A percentile compares a stretch with the other conserved stretches of the same genome.
Conservation (phyloP, 495 filamentous ascomycete species). For the Neurospora sublineolata region DNA sequence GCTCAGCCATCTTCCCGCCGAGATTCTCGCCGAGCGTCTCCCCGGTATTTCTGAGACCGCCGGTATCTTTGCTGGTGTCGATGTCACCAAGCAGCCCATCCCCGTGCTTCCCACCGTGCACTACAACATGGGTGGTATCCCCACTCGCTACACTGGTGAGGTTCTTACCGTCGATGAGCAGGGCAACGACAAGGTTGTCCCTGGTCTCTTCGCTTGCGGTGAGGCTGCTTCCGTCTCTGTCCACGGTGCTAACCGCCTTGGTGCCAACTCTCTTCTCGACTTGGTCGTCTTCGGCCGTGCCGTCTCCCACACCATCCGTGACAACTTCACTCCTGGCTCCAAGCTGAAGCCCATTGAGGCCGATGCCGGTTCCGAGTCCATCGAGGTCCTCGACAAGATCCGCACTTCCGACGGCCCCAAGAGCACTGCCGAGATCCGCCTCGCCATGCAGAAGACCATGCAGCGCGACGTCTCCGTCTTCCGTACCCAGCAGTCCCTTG, state of each 20-base stretch:
- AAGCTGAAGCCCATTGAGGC: slow-evolving; percentile 63
- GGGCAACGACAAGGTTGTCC: slow-evolving; percentile 88
- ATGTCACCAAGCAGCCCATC: slow-evolving; percentile 92
- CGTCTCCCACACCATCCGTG: slow-evolving; percentile 88
- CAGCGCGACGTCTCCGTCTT: slow-evolving; percentile 95
- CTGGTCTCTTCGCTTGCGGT: slow-evolving; percentile 90
- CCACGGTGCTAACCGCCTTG: slow-evolving; percentile 93
- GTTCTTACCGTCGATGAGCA: slow-evolving; percentile 73
- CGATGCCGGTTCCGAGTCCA: slow-evolving; percentile 77
- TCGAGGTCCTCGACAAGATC: slow-evolving; percentile 74
- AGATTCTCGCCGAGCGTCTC: slow-evolving; percentile 88
- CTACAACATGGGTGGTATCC: slow-evolving; percentile 99
- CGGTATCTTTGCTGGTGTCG: slow-evolving; percentile 90
- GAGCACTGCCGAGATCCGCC: slow-evolving; percentile 73
- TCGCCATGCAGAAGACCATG: slow-evolving; percentile 96
- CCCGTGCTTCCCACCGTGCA: slow-evolving; percentile 94
- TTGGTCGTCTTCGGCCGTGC: slow-evolving; percentile 94
- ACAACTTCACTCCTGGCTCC: slow-evolving; percentile 70
- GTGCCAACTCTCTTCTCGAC: slow-evolving; percentile 95
- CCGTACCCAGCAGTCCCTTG: slow-evolving; percentile 80
- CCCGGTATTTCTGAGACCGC: slow-evolving; percentile 98
- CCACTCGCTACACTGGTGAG: slow-evolving; percentile 92
- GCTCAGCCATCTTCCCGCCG: slow-evolving; percentile 81
- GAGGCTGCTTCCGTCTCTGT: slow-evolving; percentile 96
- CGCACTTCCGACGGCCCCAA: slow-evolving; percentile 76